Evolutionary conservation across 2,329 filamentous ascomycete species (phyloP).

Genomic region (Alternaria gansuensis): DNA sequence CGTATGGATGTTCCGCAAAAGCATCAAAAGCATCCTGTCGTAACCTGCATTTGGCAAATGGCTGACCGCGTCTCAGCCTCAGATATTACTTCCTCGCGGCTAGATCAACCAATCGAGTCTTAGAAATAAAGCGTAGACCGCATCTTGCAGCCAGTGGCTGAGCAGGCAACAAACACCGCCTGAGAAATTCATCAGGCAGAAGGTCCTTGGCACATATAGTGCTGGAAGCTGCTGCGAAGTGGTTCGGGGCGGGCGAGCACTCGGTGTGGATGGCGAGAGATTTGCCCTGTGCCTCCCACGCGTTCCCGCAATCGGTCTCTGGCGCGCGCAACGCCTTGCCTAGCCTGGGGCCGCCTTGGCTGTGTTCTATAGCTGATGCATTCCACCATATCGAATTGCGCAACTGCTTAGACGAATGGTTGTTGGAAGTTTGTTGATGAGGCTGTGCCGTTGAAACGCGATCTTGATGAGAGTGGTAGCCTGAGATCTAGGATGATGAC

Average conservation of each 20-base stretch:
- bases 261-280: constrained; percentile 8
- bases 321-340: constrained; percentile 8
- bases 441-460: constrained; percentile 3
- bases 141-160: constrained; percentile 6
- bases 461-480: constrained; percentile 3
- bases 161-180: constrained; percentile 10
- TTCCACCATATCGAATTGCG: background rate
- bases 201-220: background rate
- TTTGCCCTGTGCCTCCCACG: constrained; percentile 23
- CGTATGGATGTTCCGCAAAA: constrained; percentile 18
- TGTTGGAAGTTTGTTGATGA: background rate
- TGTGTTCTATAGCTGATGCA: constrained; percentile 19
- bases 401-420: background rate
- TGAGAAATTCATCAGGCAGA: constrained; percentile 12
- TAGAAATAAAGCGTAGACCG: background rate
- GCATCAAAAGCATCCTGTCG: constrained; percentile 17
- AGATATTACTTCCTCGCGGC: constrained; percentile 6
- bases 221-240: constrained; percentile 17
- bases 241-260: constrained; percentile 5
- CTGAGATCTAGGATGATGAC: constrained; percentile 10
- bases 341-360: constrained; percentile 11
- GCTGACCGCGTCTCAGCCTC: constrained; percentile 35
- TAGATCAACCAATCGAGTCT: constrained; percentile 20
- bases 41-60: constrained; percentile 32
- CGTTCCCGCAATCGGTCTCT: constrained; percentile 17